These are phyloP conservation scores for Galeopsis tetrahit DNA, from an alignment of 257 asterid genomes.

Conservation along the genomic window DNA sequence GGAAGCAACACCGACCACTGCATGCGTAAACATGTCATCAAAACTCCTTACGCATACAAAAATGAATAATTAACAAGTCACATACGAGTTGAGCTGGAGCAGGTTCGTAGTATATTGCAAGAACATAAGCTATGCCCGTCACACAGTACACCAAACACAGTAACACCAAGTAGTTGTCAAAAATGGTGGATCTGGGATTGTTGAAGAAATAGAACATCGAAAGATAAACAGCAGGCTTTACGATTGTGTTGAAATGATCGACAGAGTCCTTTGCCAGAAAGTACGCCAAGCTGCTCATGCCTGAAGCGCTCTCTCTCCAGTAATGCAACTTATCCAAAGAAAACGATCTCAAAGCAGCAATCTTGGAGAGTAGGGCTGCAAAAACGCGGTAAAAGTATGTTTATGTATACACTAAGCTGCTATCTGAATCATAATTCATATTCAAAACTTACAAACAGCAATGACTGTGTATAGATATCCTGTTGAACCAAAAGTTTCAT, in stretches of 20 bases:
- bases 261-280: conserved; percentile 89
- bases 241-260: conserved; percentile 80
- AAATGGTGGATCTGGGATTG: conserved; percentile 86
- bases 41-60: background rate
- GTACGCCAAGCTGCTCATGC: conserved; percentile 97
- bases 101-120: conserved; percentile 88
- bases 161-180: conserved; percentile 75
- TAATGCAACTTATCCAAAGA: conserved; percentile 89
- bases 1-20: conserved; percentile 78
- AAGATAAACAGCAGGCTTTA: conserved; percentile 90
- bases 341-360: conserved; percentile 94
- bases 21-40: conserved; percentile 10
- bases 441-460: conserved; percentile 78
- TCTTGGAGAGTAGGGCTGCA: conserved; percentile 82
- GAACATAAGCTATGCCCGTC: conserved; percentile 90
- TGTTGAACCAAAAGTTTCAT: conserved; percentile 80
- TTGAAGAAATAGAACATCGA: conserved; percentile 99
- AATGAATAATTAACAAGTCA: conserved; percentile 6
- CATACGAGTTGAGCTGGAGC: conserved; percentile 92
- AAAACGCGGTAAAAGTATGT: conserved; percentile 17
- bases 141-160: conserved; percentile 92
- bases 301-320: conserved; percentile 97
- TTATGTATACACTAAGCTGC: conserved; percentile 4
- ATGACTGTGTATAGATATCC: conserved; percentile 97
- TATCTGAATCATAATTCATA: background rate